These are phyloP conservation scores for Amaranthus cruentus DNA, from an alignment of 148 eudicot species.

Conservation along the genomic window DNA sequence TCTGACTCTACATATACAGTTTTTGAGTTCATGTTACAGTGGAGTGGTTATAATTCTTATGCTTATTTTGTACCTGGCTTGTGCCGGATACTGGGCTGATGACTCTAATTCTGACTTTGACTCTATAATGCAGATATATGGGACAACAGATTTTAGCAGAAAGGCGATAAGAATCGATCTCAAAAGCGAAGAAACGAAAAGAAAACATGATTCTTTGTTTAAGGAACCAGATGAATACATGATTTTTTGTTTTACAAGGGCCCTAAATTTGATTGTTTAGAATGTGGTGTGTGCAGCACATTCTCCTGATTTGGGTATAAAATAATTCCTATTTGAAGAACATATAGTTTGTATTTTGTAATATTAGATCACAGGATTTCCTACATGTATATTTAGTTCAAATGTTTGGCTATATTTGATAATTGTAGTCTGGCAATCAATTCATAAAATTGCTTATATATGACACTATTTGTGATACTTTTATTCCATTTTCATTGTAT, in stretches of 20 bases:
- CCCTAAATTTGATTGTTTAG: slow-evolving; percentile 9
- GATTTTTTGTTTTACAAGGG: slow-evolving; percentile 16
- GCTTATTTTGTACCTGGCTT: not conserved
- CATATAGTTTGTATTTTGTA: slow-evolving; percentile 1
- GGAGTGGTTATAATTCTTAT: not conserved
- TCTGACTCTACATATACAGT: not conserved
- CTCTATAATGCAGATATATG: slow-evolving; percentile 44
- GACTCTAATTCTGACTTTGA: not conserved
- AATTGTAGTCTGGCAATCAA: not conserved
- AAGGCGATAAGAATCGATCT: slow-evolving; percentile 15
- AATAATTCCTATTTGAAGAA: slow-evolving; percentile 15
- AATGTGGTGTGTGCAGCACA: slow-evolving; percentile 8
- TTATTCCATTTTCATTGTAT: too few relatives aligned
- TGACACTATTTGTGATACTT: not conserved
- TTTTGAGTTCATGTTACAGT: too few relatives aligned
- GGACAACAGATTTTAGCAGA: slow-evolving; percentile 45
- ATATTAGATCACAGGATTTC: slow-evolving; percentile 10
- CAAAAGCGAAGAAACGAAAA: slow-evolving; percentile 2
- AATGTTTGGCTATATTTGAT: slow-evolving; percentile 11
- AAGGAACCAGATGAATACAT: slow-evolving; percentile 11
- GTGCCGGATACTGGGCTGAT: not conserved
- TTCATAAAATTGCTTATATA: not conserved
- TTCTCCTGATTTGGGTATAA: slow-evolving; percentile 6
- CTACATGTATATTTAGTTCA: slow-evolving; percentile 14
- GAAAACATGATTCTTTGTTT: slow-evolving; percentile 18